Percentiles rank a stretch among this genome's conserved stretches.
These are phyloP conservation scores for Cladorrhinum sp. DNA, from an alignment of 2,329 filamentous ascomycete species.

Conservation along the genomic window DNA sequence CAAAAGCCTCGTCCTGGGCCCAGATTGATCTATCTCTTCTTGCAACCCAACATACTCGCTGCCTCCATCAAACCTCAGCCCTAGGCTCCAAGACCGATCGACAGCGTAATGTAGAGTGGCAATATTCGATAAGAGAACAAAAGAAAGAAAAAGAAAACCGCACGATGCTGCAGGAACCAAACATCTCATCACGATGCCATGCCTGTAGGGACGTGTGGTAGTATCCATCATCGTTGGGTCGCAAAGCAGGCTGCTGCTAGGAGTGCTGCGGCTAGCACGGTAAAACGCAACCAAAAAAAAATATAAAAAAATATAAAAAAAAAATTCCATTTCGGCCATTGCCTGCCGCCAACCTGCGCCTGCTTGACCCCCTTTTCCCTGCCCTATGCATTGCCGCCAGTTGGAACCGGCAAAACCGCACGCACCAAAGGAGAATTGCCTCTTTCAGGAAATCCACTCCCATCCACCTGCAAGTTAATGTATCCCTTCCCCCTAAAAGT, in stretches of 20 bases:
- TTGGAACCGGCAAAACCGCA: neutral
- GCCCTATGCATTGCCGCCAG: neutral
- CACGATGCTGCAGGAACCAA: neutral
- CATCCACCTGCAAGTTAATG: neutral
- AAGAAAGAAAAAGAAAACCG: neutral
- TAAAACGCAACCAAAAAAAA: neutral
- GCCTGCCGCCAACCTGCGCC: neutral
- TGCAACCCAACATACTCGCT: neutral
- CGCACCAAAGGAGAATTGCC: neutral
- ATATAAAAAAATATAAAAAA: no score
- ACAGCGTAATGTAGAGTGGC: neutral
- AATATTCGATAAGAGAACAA: neutral
- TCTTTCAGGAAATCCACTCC: neutral
- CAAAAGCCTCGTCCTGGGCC: neutral
- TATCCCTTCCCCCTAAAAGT: neutral
- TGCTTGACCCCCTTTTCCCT: neutral
- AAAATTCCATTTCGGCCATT: neutral
- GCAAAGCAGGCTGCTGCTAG: neutral
- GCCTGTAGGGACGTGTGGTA: neutral
- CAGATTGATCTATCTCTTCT: neutral
- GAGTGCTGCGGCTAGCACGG: neutral
- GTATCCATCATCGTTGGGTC: neutral
- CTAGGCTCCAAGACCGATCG: neutral
- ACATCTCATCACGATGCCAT: neutral
- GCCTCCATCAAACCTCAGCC: neutral